Evolutionary conservation across 1,284 basidiomycete species (phyloP).

Genomic region (Lignosus rhinocerotis): DNA sequence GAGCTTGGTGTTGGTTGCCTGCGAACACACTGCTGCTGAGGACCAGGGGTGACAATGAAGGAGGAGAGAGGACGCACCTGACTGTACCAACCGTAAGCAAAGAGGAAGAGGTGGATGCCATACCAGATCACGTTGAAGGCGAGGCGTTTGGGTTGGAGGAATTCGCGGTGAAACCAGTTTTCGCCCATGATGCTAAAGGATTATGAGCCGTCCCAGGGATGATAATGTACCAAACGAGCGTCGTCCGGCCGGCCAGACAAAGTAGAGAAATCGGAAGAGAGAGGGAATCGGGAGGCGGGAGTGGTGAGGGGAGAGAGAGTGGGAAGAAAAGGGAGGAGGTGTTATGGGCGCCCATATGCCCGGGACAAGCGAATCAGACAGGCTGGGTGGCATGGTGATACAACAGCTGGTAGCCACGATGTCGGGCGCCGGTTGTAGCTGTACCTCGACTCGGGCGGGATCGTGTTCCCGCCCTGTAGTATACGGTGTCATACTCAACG

Average conservation of each 20-base stretch:
- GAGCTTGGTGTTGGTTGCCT: slow-evolving; percentile 65
- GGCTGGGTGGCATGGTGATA: slow-evolving; percentile 23
- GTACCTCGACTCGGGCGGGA: slow-evolving; percentile 12
- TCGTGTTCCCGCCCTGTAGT: slow-evolving; percentile 4
- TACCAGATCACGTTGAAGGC: slow-evolving; percentile 79
- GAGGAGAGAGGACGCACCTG: slow-evolving; percentile 49
- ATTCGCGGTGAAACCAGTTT: slow-evolving; percentile 72
- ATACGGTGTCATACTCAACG: neutral
- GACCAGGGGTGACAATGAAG: neutral
- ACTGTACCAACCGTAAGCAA: slow-evolving; percentile 78
- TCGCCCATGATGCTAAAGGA: slow-evolving; percentile 51
- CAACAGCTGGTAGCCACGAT: neutral
- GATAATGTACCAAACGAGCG: slow-evolving; percentile 34
- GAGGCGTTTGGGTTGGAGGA: slow-evolving; percentile 61
- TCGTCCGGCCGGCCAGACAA: slow-evolving; percentile 56
- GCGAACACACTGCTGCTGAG: slow-evolving; percentile 3
- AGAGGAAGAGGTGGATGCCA: slow-evolving; percentile 67
- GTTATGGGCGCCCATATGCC: slow-evolving; percentile 17
- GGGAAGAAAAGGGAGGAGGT: slow-evolving; percentile 19
- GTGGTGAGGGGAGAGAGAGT: slow-evolving; percentile 10
- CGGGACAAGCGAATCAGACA: slow-evolving; percentile 14
- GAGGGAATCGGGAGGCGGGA: slow-evolving; percentile 15
- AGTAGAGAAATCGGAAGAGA: slow-evolving; percentile 32
- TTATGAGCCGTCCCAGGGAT: slow-evolving; percentile 27
- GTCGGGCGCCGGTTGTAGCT: slow-evolving; percentile 16